Percentiles rank a stretch among this genome's conserved stretches.
Evolutionary conservation across 2,329 filamentous ascomycete genomes (phyloP).

Genomic region (Juglanconis juglandina): DNA sequence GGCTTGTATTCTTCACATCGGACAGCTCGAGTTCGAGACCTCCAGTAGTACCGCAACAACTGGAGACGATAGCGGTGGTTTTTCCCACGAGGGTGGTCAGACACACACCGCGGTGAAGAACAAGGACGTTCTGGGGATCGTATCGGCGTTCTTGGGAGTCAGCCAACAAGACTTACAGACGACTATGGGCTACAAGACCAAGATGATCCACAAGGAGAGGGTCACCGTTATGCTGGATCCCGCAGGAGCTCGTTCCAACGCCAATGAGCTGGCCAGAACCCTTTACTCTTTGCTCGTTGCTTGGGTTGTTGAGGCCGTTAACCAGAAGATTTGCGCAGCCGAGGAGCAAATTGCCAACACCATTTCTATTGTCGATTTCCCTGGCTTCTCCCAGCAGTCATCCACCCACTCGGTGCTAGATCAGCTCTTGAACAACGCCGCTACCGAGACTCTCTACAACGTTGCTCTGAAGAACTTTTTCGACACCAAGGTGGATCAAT

Average conservation of each 20-base stretch:
- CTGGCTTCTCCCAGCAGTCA: constrained; percentile 82
- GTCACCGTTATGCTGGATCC: constrained; percentile 99
- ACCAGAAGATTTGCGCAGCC: constrained; percentile 79
- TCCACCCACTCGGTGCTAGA: constrained; percentile 84
- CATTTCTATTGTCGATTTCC: constrained; percentile 92
- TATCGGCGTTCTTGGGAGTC: constrained; percentile 94
- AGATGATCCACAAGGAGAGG: constrained; percentile 90
- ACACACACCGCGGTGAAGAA: constrained; percentile 86
- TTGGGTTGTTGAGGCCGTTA: constrained; percentile 89
- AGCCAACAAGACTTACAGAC: constrained; percentile 76
- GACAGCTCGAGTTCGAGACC: constrained; percentile 89
- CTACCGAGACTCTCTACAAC: constrained; percentile 88
- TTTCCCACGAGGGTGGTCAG: constrained; percentile 90
- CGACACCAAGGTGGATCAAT: constrained; percentile 84
- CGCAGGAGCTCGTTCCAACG: constrained; percentile 82
- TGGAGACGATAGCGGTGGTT: constrained; percentile 90
- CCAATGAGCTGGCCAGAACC: constrained; percentile 88
- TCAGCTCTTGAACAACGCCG: constrained; percentile 91
- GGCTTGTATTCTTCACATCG: constrained; percentile 92
- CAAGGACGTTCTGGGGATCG: constrained; percentile 78
- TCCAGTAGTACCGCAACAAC: constrained; percentile 73
- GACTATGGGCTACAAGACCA: constrained; percentile 91
- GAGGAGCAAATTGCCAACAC: constrained; percentile 92
- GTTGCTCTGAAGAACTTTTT: constrained; percentile 95
- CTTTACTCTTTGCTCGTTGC: constrained; percentile 92